A percentile compares a stretch with the other conserved stretches of the same genome.
Evolutionary conservation across 2,329 filamentous ascomycete genomes (phyloP).

Genomic region (Geoglossum cookeanum): DNA sequence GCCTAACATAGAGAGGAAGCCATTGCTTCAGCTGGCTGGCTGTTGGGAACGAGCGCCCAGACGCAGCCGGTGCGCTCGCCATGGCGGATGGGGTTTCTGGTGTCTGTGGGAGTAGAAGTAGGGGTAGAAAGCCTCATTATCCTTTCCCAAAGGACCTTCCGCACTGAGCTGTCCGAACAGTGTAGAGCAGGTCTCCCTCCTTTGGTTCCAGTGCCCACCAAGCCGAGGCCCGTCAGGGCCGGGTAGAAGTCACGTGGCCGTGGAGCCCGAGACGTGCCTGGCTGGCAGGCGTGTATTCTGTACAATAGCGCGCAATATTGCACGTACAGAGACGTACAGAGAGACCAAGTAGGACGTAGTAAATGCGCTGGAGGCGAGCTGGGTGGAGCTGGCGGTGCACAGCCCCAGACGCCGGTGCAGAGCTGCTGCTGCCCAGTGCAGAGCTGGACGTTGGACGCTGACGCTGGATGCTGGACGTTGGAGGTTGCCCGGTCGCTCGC

Average conservation of each 20-base stretch:
- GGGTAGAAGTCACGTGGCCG: too few relatives aligned
- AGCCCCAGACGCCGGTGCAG: background rate
- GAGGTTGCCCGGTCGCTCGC: background rate
- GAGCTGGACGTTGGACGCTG: too few relatives aligned
- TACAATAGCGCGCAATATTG: too few relatives aligned
- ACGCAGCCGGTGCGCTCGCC: background rate
- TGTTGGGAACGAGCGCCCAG: background rate
- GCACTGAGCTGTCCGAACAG: too few relatives aligned
- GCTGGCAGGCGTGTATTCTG: too few relatives aligned
- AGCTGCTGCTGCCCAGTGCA: background rate
- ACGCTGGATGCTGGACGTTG: background rate
- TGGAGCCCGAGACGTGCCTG: too few relatives aligned
- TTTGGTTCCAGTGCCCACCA: too few relatives aligned
- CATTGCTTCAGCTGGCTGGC: conserved; percentile 11
- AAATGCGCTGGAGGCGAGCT: too few relatives aligned
- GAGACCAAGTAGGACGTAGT: too few relatives aligned
- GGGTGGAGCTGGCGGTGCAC: background rate
- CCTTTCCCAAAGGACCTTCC: background rate
- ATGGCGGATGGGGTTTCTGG: background rate
- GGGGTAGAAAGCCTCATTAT: background rate
- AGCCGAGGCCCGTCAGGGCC: background rate
- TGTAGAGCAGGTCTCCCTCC: too few relatives aligned
- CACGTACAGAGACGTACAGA: too few relatives aligned
- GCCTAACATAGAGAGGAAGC: conserved; percentile 16
- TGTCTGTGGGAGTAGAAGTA: too few relatives aligned